Evolutionary conservation across 192 early-diverging fungal species (phyloP).

Genomic region (Dispira simplex): DNA sequence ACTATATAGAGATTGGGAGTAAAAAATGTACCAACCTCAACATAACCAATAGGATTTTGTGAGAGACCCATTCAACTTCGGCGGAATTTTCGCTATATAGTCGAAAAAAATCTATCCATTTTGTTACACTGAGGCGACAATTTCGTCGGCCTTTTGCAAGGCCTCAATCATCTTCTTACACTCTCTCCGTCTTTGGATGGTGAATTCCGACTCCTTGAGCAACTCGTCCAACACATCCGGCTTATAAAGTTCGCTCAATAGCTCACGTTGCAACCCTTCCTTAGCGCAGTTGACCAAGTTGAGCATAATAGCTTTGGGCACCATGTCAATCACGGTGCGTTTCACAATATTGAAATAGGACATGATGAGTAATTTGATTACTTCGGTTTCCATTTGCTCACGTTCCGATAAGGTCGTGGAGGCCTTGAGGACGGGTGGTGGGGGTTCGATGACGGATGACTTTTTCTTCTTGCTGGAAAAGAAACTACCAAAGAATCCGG

Average conservation of each 20-base stretch:
- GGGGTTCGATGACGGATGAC: conserved; percentile 48
- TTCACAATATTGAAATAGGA: conserved; percentile 99
- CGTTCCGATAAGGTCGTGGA: conserved; percentile 91
- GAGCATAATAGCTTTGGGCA: conserved; percentile 98
- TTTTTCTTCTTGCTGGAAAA: conserved; percentile 73
- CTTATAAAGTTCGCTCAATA: conserved; percentile 94
- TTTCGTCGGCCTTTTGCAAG: conserved; percentile 35
- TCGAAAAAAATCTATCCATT: neutral
- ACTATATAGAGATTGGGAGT: too few species aligned
- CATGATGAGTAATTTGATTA: conserved; percentile 90
- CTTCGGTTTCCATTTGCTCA: conserved; percentile 96
- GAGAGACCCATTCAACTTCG: too few species aligned
- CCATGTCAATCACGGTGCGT: conserved; percentile 89
- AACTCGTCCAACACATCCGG: conserved; percentile 83
- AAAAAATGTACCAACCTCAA: too few species aligned
- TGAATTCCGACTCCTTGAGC: conserved; percentile 90
- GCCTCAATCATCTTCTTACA: conserved; percentile 98
- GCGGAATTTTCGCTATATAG: too few species aligned
- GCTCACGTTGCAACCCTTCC: conserved; percentile 89
- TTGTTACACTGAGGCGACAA: conserved; percentile 19
- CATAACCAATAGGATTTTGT: too few species aligned
- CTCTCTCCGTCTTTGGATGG: conserved; percentile 78
- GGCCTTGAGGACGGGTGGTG: conserved; percentile 66
- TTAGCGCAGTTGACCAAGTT: conserved; percentile 83
- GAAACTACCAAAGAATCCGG: conserved; percentile 96